These are phyloP conservation scores for Talaromyces piceae DNA, from an alignment of 2,329 filamentous ascomycete species.

Conservation along the genomic window DNA sequence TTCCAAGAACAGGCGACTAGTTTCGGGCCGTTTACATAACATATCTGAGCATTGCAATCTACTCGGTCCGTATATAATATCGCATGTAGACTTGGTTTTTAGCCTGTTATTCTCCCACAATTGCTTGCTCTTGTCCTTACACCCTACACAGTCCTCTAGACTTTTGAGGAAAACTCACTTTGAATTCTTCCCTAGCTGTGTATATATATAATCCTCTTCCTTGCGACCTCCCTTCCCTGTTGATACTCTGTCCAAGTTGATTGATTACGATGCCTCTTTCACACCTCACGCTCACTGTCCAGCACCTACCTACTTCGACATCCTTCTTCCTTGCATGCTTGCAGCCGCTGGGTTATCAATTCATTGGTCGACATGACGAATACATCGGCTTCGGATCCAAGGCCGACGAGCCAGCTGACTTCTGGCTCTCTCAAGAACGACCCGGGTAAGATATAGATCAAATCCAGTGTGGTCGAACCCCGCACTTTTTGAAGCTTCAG, in stretches of 20 bases:
- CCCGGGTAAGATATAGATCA: conserved; percentile 48
- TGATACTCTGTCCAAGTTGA: neutral
- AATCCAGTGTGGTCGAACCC: too few species aligned
- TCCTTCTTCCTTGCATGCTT: conserved; percentile 77
- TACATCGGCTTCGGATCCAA: conserved; percentile 55
- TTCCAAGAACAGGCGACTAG: neutral
- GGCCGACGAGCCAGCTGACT: conserved; percentile 48
- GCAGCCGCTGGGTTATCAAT: conserved; percentile 70
- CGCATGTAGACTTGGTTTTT: neutral
- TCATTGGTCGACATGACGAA: conserved; percentile 55
- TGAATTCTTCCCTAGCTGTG: neutral
- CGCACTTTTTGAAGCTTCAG: neutral
- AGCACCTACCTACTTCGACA: conserved; percentile 67
- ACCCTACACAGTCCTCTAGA: neutral
- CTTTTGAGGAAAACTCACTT: neutral
- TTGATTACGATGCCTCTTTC: conserved; percentile 50
- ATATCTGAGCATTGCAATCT: neutral
- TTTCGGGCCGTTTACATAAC: neutral
- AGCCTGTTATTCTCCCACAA: neutral
- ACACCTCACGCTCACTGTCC: conserved; percentile 61
- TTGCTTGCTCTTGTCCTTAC: neutral
- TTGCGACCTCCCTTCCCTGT: neutral
- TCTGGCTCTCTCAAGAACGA: conserved; percentile 57
- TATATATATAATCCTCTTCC: neutral
- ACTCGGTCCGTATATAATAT: neutral